These are phyloP conservation scores for Rehmannia glutinosa DNA, from an alignment of 257 asterid species.

Conservation along the genomic window DNA sequence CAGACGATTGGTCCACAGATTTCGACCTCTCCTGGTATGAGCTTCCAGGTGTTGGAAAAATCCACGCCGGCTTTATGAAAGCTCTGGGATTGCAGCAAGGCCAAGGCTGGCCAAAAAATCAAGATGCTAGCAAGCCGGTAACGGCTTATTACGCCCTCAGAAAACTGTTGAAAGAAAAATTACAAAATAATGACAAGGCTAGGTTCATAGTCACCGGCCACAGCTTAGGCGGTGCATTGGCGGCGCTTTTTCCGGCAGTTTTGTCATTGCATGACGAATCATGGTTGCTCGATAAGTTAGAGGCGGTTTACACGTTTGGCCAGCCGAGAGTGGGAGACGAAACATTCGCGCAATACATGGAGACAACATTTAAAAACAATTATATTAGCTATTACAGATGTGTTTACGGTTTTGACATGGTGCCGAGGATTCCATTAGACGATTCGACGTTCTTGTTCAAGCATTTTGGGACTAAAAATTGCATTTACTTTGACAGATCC, in stretches of 20 bases:
- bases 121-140: not conserved
- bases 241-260: constrained; percentile 36
- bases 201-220: constrained; percentile 48
- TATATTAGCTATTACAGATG: constrained; percentile 23
- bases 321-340: constrained; percentile 56
- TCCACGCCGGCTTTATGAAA: constrained; percentile 58
- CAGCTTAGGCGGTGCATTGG: constrained; percentile 55
- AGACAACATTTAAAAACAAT: constrained; percentile 9
- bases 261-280: constrained; percentile 34
- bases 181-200: constrained; percentile 19
- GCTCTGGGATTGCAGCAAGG: constrained; percentile 40
- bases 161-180: constrained; percentile 11
- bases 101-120: constrained; percentile 44
- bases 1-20: constrained; percentile 44
- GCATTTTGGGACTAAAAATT: constrained; percentile 59
- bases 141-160: constrained; percentile 44
- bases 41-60: constrained; percentile 27
- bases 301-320: constrained; percentile 48
- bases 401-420: constrained; percentile 43
- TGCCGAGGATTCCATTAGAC: constrained; percentile 56
- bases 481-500: constrained; percentile 46
- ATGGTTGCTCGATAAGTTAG: constrained; percentile 34
- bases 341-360: constrained; percentile 33
- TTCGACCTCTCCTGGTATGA: constrained; percentile 49
- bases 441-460: constrained; percentile 42